Evolutionary conservation across 768 basidiomycete genomes (phyloP).

Genomic region (Pleurotus giganteus): DNA sequence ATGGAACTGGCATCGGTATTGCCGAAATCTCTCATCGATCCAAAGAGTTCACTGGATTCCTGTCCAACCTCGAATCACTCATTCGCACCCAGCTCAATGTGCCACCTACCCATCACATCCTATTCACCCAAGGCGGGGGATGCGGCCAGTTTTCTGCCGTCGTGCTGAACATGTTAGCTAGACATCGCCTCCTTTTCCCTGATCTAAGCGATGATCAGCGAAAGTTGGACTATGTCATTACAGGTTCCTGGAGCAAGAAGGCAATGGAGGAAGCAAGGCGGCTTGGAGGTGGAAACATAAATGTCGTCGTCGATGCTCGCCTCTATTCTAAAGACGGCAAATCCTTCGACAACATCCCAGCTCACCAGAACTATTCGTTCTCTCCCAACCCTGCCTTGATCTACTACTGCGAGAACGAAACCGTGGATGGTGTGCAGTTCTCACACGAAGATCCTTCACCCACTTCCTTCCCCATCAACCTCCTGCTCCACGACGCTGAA

Average conservation of each 20-base stretch:
- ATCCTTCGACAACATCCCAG: conserved; percentile 78
- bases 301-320: conserved; percentile 73
- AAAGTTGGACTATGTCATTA: conserved; percentile 84
- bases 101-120: conserved; percentile 78
- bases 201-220: conserved; percentile 52
- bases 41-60: conserved; percentile 75
- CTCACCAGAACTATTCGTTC: conserved; percentile 70
- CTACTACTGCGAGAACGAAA: conserved; percentile 99
- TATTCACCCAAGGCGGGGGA: conserved; percentile 96
- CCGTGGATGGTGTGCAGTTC: conserved; percentile 94
- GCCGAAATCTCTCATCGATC: conserved; percentile 97
- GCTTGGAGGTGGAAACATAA: conserved; percentile 57
- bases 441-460: conserved; percentile 49
- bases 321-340: conserved; percentile 60
- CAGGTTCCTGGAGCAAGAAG: conserved; percentile 90
- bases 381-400: conserved; percentile 82
- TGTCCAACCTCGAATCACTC: conserved; percentile 59
- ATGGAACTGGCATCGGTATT: conserved; percentile 89
- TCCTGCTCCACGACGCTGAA: conserved; percentile 41
- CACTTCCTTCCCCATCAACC: conserved; percentile 80
- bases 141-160: conserved; percentile 89
- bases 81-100: conserved; percentile 78
- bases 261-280: conserved; percentile 81
- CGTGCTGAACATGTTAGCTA: conserved; percentile 87
- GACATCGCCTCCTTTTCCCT: conserved; percentile 76